phyloP scores from a whole-genome alignment of 2,329 filamentous ascomycete genomes.

The Penicillium thymicola region DNA sequence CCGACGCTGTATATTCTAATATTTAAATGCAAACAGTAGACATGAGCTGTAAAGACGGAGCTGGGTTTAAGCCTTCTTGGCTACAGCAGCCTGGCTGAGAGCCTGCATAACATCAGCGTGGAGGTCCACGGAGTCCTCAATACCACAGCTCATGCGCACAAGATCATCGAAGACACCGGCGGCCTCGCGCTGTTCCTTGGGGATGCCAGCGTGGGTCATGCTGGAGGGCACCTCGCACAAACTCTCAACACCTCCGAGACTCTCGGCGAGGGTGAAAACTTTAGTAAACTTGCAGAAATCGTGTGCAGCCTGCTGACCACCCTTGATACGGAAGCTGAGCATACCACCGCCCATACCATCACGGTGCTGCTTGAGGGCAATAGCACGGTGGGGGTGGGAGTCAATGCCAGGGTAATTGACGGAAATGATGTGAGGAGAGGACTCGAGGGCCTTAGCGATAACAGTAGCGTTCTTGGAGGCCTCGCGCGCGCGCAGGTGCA shows the following conservation, averaged over 20 bases:
- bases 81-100: slow-evolving; percentile 65
- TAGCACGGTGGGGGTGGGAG: slow-evolving; percentile 79
- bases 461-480: slow-evolving; percentile 76
- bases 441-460: slow-evolving; percentile 73
- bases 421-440: slow-evolving; percentile 74
- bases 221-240: slow-evolving; percentile 87
- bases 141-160: slow-evolving; percentile 86
- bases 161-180: slow-evolving; percentile 95
- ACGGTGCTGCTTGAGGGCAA: slow-evolving; percentile 88
- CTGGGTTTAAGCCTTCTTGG: slow-evolving; percentile 46
- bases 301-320: slow-evolving; percentile 80
- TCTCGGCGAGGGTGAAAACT: slow-evolving; percentile 92
- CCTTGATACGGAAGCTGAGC: slow-evolving; percentile 91
- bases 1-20: slow-evolving; percentile 6
- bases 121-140: slow-evolving; percentile 86
- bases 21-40: slow-evolving; percentile 2
- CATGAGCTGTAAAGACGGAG: slow-evolving; percentile 10
- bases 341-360: slow-evolving; percentile 94
- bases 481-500: slow-evolving; percentile 87
- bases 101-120: slow-evolving; percentile 78
- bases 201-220: slow-evolving; percentile 98
- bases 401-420: slow-evolving; percentile 95
- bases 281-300: slow-evolving; percentile 85
- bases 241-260: slow-evolving; percentile 85
- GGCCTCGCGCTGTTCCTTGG: slow-evolving; percentile 81